phyloP scores from a whole-genome alignment of 495 filamentous ascomycete genomes.

The Penicillium psychrofluorescens region DNA sequence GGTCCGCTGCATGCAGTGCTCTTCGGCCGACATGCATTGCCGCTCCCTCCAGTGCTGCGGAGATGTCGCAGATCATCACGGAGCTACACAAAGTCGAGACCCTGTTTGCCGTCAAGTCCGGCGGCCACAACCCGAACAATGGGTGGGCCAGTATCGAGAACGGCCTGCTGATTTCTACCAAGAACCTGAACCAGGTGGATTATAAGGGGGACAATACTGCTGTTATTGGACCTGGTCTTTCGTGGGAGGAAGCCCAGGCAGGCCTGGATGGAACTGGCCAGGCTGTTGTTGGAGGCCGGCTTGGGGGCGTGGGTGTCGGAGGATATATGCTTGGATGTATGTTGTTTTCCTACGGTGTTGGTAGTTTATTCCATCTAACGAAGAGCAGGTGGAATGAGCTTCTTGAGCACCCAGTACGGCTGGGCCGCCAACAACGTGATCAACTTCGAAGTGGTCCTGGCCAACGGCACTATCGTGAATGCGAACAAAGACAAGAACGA shows the following conservation, averaged over 20 bases:
- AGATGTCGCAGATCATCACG: constrained; percentile 31
- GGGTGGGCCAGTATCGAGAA: constrained; percentile 37
- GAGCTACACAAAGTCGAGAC: constrained; percentile 29
- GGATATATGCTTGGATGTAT: constrained; percentile 39
- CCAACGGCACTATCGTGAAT: constrained; percentile 45
- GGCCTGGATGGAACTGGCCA: constrained; percentile 27
- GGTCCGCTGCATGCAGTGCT: constrained; percentile 33
- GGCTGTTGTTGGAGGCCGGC: constrained; percentile 30
- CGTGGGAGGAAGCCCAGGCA: constrained; percentile 32
- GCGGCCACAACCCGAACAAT: constrained; percentile 39
- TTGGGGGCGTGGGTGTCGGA: constrained; percentile 30
- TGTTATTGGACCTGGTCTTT: constrained; percentile 31
- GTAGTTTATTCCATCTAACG: not conserved
- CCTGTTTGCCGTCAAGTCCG: constrained; percentile 35
- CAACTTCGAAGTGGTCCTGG: constrained; percentile 50
- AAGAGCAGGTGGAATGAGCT: constrained; percentile 34
- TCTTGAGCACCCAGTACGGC: constrained; percentile 49
- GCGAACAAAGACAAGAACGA: constrained; percentile 34
- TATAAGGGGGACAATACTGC: constrained; percentile 30
- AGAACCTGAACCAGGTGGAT: constrained; percentile 26
- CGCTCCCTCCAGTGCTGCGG: constrained; percentile 25
- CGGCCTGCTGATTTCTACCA: constrained; percentile 32
- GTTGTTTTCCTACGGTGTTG: constrained; percentile 3
- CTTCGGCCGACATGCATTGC: constrained; percentile 35
- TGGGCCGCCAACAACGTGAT: constrained; percentile 48